These are phyloP conservation scores for Pterocarpus santalinus DNA, from an alignment of 306 rosid genomes.

Conservation along the genomic window DNA sequence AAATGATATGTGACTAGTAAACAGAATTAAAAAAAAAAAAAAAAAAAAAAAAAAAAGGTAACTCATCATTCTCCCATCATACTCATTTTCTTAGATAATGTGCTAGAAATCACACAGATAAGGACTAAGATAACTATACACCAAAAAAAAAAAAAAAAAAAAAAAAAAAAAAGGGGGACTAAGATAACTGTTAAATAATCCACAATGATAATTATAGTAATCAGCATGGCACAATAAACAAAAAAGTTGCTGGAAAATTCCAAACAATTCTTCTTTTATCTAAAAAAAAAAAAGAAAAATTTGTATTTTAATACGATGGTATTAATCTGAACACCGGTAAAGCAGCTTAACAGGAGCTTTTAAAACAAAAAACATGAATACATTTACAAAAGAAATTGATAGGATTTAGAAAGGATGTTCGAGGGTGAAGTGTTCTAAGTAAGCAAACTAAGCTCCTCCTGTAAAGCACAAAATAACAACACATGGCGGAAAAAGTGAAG, in stretches of 20 bases:
- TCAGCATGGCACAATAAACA: constrained; percentile 37
- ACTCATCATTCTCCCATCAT: constrained; percentile 20
- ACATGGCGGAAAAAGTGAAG: constrained; percentile 19
- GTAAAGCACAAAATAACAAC: constrained; percentile 30
- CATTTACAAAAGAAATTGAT: background rate
- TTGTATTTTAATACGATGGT: background rate
- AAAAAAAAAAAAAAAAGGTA: constrained; percentile 10
- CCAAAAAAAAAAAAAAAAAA: no score
- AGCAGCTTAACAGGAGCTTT: constrained; percentile 32
- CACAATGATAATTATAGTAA: constrained; percentile 29
- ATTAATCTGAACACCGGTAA: constrained; percentile 33
- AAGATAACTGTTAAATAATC: constrained; percentile 35
- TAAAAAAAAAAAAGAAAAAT: background rate
- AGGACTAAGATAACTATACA: no score
- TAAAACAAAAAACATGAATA: background rate
- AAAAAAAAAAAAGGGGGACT: no score
- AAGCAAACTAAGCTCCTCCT: constrained; percentile 1
- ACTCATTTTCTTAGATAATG: constrained; percentile 32
- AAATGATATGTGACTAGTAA: constrained; percentile 21
- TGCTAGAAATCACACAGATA: constrained; percentile 22
- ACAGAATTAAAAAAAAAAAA: constrained; percentile 22
- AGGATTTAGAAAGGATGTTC: constrained; percentile 24
- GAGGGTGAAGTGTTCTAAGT: constrained; percentile 5
- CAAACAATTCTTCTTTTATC: no score
- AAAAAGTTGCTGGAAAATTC: background rate